Percentiles rank a stretch among this genome's conserved stretches.
These are phyloP conservation scores for Phytophthora colocasiae DNA, from an alignment of 352 stramenopile species.

Conservation along the genomic window DNA sequence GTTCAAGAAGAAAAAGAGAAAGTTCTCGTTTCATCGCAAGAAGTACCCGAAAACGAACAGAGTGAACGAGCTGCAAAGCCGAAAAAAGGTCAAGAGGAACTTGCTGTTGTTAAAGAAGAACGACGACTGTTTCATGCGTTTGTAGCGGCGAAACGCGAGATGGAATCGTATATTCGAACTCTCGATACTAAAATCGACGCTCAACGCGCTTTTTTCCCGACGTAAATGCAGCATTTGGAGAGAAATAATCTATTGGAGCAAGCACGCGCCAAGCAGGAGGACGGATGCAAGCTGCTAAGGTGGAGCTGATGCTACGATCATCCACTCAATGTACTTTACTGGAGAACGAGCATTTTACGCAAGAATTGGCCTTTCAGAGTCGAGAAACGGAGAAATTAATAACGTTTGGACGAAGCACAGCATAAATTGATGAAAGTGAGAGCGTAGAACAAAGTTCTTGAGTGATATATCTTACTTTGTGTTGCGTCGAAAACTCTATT, in stretches of 20 bases:
- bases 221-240: conserved; percentile 57
- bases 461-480: conserved; percentile 12
- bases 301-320: conserved; percentile 58
- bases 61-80: conserved; percentile 26
- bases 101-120: conserved; percentile 41
- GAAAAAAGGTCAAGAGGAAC: conserved; percentile 21
- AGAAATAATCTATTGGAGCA: conserved; percentile 67
- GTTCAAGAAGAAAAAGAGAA: conserved; percentile 21
- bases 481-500: too few relatives aligned
- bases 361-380: conserved; percentile 77
- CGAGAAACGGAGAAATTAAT: conserved; percentile 78
- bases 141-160: conserved; percentile 51
- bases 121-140: conserved; percentile 64
- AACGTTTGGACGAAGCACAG: conserved; percentile 49
- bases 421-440: conserved; percentile 51
- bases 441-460: conserved; percentile 55
- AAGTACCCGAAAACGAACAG: conserved; percentile 22
- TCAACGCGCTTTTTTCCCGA: conserved; percentile 35
- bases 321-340: conserved; percentile 83
- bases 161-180: conserved; percentile 44
- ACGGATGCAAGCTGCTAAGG: conserved; percentile 57
- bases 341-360: conserved; percentile 81
- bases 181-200: conserved; percentile 50
- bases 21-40: conserved; percentile 1
- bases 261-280: conserved; percentile 75